Evolutionary conservation across 225 moss, liverwort and hornwort species (phyloP).

Genomic region (Neckera pumila): DNA sequence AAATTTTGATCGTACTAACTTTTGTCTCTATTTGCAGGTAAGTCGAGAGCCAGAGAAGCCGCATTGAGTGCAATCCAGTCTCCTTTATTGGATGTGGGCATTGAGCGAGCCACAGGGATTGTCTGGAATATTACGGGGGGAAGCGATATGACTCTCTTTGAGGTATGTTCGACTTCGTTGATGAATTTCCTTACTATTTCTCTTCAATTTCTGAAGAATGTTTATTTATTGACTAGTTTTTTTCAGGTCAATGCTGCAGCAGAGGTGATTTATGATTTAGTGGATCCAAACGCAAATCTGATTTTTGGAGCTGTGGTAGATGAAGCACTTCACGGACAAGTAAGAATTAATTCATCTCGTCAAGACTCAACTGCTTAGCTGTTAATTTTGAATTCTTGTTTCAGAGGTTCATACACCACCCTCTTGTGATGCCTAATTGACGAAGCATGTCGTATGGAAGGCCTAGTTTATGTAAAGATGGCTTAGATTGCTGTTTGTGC

Average conservation of each 20-base stretch:
- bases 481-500: background rate
- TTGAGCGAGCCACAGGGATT: conserved; percentile 94
- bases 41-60: conserved; percentile 90
- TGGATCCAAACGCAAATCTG: conserved; percentile 91
- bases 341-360: conserved; percentile 21
- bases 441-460: background rate
- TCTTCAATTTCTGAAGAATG: background rate
- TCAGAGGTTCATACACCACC: background rate
- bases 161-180: conserved; percentile 29
- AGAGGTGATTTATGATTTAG: conserved; percentile 94
- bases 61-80: conserved; percentile 95
- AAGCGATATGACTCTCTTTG: conserved; percentile 91
- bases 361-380: background rate
- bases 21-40: conserved; percentile 35
- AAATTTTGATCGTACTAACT: background rate
- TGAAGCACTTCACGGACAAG: conserved; percentile 84
- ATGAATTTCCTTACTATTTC: background rate
- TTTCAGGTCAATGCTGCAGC: conserved; percentile 93
- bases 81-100: conserved; percentile 85
- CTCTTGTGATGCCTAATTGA: background rate
- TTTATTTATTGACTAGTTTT: background rate
- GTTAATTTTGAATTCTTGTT: background rate
- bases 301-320: conserved; percentile 98
- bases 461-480: background rate
- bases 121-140: conserved; percentile 98